These are phyloP conservation scores for Ampelocalamus luodianensis DNA, from an alignment of 176 grass and related monocot genomes.

Conservation along the genomic window DNA sequence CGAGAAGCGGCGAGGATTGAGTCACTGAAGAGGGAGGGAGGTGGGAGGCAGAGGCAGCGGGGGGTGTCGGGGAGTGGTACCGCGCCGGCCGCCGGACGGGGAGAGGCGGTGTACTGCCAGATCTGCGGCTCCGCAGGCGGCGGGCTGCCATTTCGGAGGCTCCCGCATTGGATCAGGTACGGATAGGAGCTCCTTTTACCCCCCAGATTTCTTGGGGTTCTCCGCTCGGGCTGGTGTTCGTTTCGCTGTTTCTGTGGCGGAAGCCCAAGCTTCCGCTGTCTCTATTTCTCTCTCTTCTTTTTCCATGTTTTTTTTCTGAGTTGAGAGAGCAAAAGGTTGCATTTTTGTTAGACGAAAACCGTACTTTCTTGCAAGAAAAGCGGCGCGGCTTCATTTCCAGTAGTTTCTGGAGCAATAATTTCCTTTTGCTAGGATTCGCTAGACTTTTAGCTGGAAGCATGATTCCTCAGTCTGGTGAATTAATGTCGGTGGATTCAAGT, in stretches of 20 bases:
- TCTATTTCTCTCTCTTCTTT: background rate
- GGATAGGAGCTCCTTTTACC: background rate
- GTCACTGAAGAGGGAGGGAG: background rate
- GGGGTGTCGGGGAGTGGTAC: background rate
- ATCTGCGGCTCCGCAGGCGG: constrained; percentile 48
- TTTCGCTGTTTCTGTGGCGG: background rate
- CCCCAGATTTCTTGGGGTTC: background rate
- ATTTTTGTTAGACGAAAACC: background rate
- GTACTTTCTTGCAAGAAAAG: background rate
- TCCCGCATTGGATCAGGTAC: constrained; percentile 49
- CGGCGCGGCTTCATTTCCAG: background rate
- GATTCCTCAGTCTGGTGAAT: background rate
- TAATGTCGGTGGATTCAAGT: background rate
- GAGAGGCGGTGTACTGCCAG: constrained; percentile 23
- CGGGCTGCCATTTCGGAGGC: constrained; percentile 30
- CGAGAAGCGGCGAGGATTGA: background rate
- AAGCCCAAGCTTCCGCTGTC: background rate
- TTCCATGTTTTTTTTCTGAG: background rate
- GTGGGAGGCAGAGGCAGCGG: constrained; percentile 11
- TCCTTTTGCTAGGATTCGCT: background rate
- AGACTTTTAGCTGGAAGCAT: background rate
- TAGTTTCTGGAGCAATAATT: background rate
- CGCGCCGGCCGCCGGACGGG: background rate
- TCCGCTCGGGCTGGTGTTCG: background rate
- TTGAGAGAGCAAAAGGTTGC: constrained; percentile 1